Conservation (phyloP, 140 eudicot genomes). For the Ambrosia hybrid region DNA sequence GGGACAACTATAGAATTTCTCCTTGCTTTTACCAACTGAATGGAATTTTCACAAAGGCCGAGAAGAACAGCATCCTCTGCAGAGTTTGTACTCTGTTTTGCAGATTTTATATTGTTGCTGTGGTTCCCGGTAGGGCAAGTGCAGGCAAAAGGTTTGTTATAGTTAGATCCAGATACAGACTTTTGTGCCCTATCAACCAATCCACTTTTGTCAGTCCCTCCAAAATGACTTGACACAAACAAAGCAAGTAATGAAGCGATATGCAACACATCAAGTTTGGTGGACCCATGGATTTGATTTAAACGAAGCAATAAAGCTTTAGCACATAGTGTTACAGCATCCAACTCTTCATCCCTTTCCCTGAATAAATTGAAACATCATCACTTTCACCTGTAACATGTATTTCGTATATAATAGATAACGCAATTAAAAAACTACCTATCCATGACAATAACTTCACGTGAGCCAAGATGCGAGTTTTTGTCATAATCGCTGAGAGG, state of each 20-base stretch:
- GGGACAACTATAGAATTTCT: slow-evolving; percentile 73
- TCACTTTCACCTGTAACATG: background rate
- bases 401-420: slow-evolving; percentile 14
- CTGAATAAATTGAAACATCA: slow-evolving; percentile 31
- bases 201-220: slow-evolving; percentile 85
- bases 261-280: slow-evolving; percentile 51
- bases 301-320: slow-evolving; percentile 49
- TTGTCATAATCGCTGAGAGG: slow-evolving; percentile 66
- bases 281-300: slow-evolving; percentile 42
- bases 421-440: slow-evolving; percentile 49
- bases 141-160: slow-evolving; percentile 82
- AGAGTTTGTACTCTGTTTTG: slow-evolving; percentile 33
- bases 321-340: slow-evolving; percentile 73
- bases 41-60: slow-evolving; percentile 75
- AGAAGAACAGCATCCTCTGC: slow-evolving; percentile 56
- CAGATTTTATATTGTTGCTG: slow-evolving; percentile 30
- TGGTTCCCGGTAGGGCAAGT: slow-evolving; percentile 79
- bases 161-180: slow-evolving; percentile 73
- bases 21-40: slow-evolving; percentile 61
- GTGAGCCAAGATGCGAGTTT: slow-evolving; percentile 60
- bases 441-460: slow-evolving; percentile 91
- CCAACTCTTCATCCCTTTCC: slow-evolving; percentile 76
- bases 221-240: slow-evolving; percentile 91
- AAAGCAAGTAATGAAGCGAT: slow-evolving; percentile 86
- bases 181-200: slow-evolving; percentile 64